Base-by-base conservation (phyloP, 225 moss, liverwort and hornwort genomes). In the Bryoerythrophyllum caledonicum region DNA sequence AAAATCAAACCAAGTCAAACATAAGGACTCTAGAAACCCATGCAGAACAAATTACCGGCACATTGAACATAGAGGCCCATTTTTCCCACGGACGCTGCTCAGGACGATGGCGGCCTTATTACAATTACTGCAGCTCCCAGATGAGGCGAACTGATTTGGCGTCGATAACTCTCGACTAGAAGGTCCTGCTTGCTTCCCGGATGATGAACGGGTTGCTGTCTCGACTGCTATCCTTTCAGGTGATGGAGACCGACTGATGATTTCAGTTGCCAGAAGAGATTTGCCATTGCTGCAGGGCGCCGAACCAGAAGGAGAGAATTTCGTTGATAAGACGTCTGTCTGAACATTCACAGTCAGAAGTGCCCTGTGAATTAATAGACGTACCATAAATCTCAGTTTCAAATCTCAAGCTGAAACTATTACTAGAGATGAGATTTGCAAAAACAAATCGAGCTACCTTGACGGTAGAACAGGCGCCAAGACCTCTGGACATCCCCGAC, bases 181-280 rank as follows among this genome's bases (percentile, higher is more conserved):
- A 32, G 79, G 70, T 52, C 79, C 82, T 43, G 82, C 78, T 79
- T 74, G 66, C 75, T 78, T 79, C 79, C 67, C 82, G 26, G 82
- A 74, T 74, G 71, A 64, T 8, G 35, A 44, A 40, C 71, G 79
- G 48, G 25, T 73, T 56, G 38, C 51, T 55, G 60, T 73, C 34
- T 68, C 77, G 38, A 51, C 49, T 37, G 59, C 49, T 37, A 24
- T 21, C 60, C 37, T 52, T 38, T 78, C 70, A 59, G 65, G 70
- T 52, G 79, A 75, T 40, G 71, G 57, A 74, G 70, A 68, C 49
- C 23, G 69, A 68, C 70, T 49, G 57, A 68, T 69, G 8, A 48
- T 43, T 28, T 81, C 60, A 61, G 65, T 41, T 67, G 67, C 73
- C 30, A 27, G 14, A 21, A 53, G 4, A 23, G 62, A 64, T 70